Evolutionary conservation across 257 asterid genomes (phyloP), one percentile per base, ranked within the genome.

Genomic region (Paulownia fortunei): DNA sequence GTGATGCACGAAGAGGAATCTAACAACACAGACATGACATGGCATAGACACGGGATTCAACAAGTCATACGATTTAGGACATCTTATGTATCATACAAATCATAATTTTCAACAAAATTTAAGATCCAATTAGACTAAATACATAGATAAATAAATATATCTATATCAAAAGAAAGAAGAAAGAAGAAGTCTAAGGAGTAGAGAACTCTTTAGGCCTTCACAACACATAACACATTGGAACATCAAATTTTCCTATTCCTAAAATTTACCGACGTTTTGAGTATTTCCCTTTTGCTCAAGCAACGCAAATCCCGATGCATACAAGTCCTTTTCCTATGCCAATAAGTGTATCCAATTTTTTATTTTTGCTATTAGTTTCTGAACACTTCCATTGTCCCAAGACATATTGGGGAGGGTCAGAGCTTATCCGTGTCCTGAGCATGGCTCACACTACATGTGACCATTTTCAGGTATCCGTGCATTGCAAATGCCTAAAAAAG

Each of bases 401-500:
- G 62, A 46, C 42, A 44, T 13, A 19, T 7, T 19, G 34, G 18
- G 11, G 0, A 69, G 8, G 11, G 37, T 27, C 27, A 24, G 46
- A 69, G 54, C 65, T 15, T 46, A 58, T 58, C 27, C 39, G 21
- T 23, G 51, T 42, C 61, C 11, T 21, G 19, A 77, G 58, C 32
- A 16, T 18, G 21, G 15, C 49, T 26, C 49, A 39, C 27, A 13
- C 10, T 36, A 41, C 56, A 55, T 27, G 60, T 41, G 72, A 15
- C 10, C 12, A 30, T 30, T 61, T 34, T 61, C 21, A 0, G 19
- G 67, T 51, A 37, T 15, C 21, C 16, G 5, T 4, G 19, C 49
- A 61, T 56, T 70, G 42, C 63, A 60, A 49, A 27, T 49, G 37
- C 46, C 68, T 21, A 72, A 32, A 46, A 32, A 55, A 49, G 21